Evolutionary conservation across 441 rosid genomes (phyloP).

Genomic region (Breynia disticha): DNA sequence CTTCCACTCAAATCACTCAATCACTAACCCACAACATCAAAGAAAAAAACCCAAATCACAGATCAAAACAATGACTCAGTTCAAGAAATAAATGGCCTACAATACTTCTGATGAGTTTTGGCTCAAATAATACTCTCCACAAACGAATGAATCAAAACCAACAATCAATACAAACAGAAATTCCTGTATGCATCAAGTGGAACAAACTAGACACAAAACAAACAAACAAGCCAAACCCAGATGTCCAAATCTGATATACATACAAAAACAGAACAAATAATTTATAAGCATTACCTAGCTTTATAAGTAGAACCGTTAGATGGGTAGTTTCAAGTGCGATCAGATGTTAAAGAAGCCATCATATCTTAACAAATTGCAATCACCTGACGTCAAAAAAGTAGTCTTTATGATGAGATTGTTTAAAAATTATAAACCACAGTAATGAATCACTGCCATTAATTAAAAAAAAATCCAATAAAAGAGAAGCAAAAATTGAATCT

Average conservation of each 20-base stretch:
- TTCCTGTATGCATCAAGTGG: background rate
- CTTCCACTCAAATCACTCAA: constrained; percentile 19
- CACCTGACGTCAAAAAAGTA: constrained; percentile 19
- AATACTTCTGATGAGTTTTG: background rate
- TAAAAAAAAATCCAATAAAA: background rate
- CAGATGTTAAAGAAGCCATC: constrained; percentile 24
- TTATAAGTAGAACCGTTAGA: constrained; percentile 20
- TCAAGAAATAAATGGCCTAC: constrained; percentile 10
- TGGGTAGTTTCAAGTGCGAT: constrained; percentile 19
- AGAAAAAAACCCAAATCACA: constrained; percentile 11
- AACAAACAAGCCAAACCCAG: constrained; percentile 13
- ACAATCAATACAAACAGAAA: constrained; percentile 1
- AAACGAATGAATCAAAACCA: constrained; percentile 12
- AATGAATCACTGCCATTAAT: background rate
- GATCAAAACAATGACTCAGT: constrained; percentile 19
- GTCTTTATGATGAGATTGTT: constrained; percentile 1
- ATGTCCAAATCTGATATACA: constrained; percentile 25
- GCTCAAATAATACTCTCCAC: constrained; percentile 4
- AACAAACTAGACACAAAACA: constrained; percentile 9
- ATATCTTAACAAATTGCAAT: constrained; percentile 29
- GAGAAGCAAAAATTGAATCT: constrained; percentile 10
- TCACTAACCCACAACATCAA: constrained; percentile 21
- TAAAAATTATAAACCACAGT: background rate
- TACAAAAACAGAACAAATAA: constrained; percentile 15
- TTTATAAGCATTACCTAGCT: constrained; percentile 13